phyloP scores from a whole-genome alignment of 2,329 filamentous ascomycete species.

The Aspergillus neotritici region DNA sequence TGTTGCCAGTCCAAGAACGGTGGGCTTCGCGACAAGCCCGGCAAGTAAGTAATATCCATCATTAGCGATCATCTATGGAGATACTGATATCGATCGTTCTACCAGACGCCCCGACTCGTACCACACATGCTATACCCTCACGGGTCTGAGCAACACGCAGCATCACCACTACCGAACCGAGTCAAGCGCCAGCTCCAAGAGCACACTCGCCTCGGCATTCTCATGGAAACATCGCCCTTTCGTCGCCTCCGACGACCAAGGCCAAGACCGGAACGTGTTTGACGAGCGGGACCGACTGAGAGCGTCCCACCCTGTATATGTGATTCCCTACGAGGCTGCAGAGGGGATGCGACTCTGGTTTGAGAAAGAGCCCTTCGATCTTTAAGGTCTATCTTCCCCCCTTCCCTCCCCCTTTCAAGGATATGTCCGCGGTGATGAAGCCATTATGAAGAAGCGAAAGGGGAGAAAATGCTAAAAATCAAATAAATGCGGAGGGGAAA shows the following conservation, averaged over 20 bases:
- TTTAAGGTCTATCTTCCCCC: conserved; percentile 5
- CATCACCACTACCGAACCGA: conserved; percentile 52
- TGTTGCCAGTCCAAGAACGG: conserved; percentile 78
- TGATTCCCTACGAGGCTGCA: conserved; percentile 67
- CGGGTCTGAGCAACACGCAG: conserved; percentile 77
- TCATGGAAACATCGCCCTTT: conserved; percentile 37
- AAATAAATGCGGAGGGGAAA: too few relatives aligned
- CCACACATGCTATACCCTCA: conserved; percentile 86
- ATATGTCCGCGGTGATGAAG: too few relatives aligned
- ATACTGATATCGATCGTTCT: conserved; percentile 2
- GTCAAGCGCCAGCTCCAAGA: conserved; percentile 25
- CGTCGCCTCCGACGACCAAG: conserved; percentile 43
- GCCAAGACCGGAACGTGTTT: conserved; percentile 56
- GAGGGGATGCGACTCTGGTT: conserved; percentile 63
- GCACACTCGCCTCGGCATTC: conserved; percentile 33
- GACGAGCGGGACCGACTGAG: conserved; percentile 64
- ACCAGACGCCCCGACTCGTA: conserved; percentile 73
- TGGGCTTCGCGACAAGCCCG: conserved; percentile 88
- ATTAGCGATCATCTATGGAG: background rate
- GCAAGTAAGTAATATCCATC: conserved; percentile 57
- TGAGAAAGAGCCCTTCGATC: conserved; percentile 30
- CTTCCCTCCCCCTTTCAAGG: too few relatives aligned
- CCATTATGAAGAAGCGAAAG: too few relatives aligned
- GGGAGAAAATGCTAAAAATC: background rate
- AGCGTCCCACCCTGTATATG: conserved; percentile 76